Percentiles rank a stretch among this genome's conserved stretches.
These are phyloP conservation scores for Articulospora tetracladia DNA, from an alignment of 495 filamentous ascomycete genomes.

Conservation along the genomic window DNA sequence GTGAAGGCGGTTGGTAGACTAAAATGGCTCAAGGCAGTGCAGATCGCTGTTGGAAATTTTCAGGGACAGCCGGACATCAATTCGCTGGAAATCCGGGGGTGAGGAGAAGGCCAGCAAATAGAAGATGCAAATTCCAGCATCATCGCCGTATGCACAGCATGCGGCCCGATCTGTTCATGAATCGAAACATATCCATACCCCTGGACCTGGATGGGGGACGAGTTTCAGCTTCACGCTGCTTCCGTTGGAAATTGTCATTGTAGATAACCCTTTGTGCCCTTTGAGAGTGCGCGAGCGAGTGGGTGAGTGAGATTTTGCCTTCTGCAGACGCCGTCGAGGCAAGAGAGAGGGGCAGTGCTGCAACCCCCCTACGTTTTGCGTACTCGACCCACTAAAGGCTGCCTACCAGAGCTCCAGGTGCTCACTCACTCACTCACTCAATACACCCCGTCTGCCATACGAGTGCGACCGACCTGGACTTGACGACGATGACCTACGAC, in stretches of 20 bases:
- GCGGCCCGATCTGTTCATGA: background rate
- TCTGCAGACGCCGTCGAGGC: background rate
- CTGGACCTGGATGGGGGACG: background rate
- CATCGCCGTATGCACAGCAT: constrained; percentile 1
- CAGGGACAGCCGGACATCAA: constrained; percentile 19
- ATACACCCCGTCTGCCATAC: too few relatives aligned
- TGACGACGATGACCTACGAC: background rate
- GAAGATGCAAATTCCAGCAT: background rate
- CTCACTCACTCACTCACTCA: too few relatives aligned
- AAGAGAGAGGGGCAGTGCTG: background rate
- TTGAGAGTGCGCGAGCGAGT: background rate
- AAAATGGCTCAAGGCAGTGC: constrained; percentile 12
- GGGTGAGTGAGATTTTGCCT: background rate
- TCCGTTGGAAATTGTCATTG: background rate
- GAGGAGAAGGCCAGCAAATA: background rate
- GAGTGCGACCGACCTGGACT: background rate
- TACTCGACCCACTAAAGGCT: background rate
- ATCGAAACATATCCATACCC: background rate
- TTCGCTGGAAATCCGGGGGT: constrained; percentile 16
- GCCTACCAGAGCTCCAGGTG: background rate
- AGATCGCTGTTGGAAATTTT: constrained; percentile 17
- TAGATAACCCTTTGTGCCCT: background rate
- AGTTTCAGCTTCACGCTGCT: background rate
- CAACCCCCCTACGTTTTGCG: background rate
- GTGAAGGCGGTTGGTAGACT: background rate